Conservation (phyloP, 2,329 filamentous ascomycete genomes). For the Sarocladium strictum region DNA sequence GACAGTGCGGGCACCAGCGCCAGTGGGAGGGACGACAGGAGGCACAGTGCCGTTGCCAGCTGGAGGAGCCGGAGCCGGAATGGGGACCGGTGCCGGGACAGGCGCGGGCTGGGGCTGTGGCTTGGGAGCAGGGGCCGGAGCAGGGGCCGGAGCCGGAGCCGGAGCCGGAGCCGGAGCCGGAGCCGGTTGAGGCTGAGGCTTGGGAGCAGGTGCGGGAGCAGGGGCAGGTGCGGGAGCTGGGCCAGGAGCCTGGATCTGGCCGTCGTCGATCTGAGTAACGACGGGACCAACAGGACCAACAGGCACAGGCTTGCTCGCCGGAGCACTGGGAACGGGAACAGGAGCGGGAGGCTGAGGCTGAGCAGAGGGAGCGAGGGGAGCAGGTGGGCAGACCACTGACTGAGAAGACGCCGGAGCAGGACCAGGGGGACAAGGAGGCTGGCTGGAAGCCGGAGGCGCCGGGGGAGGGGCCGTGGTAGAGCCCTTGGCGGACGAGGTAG, state of each 20-base stretch:
- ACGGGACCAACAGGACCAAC: background rate
- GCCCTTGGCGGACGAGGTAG: background rate
- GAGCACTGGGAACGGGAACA: background rate
- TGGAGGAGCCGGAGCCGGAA: background rate
- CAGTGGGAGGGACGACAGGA: background rate
- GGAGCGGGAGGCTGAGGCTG: background rate
- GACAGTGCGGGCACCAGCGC: background rate
- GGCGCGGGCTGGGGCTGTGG: background rate
- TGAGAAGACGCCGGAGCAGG: background rate
- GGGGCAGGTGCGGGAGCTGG: slow-evolving; percentile 8
- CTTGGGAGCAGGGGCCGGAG: slow-evolving; percentile 6
- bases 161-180: background rate
- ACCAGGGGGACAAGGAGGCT: background rate
- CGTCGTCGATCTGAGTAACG: slow-evolving; percentile 12
- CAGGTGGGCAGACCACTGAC: background rate
- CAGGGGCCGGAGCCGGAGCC: background rate
- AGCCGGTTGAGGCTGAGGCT: background rate
- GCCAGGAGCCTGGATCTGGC: slow-evolving; percentile 12
- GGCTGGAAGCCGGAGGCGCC: background rate
- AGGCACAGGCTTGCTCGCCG: background rate
- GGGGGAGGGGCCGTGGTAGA: background rate
- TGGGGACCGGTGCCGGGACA: background rate
- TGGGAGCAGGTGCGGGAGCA: slow-evolving; percentile 4
- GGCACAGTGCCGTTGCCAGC: background rate
- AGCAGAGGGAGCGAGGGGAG: background rate